Evolutionary conservation across 768 basidiomycete genomes (phyloP).

Genomic region (Phaeotremella skinneri): DNA sequence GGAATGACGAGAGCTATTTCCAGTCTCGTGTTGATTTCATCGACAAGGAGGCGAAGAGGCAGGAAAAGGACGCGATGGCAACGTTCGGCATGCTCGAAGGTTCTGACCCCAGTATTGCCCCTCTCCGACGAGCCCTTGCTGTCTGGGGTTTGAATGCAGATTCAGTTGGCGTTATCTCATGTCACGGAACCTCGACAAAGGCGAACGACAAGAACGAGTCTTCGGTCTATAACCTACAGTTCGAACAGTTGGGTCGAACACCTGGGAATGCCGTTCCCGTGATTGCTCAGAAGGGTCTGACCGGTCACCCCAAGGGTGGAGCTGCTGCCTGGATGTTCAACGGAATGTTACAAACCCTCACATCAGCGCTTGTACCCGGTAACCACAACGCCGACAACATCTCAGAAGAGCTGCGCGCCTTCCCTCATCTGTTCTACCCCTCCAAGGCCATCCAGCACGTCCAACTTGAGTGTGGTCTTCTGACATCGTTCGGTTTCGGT

Average conservation of each 20-base stretch:
- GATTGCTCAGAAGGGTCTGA: constrained; percentile 94
- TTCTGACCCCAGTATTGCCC: constrained; percentile 76
- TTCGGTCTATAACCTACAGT: constrained; percentile 91
- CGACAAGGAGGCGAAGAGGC: constrained; percentile 82
- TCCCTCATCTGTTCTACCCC: constrained; percentile 91
- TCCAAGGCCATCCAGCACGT: constrained; percentile 95
- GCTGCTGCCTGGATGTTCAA: constrained; percentile 98
- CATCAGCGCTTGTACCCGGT: constrained; percentile 83
- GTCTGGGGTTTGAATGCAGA: constrained; percentile 94
- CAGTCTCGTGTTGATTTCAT: constrained; percentile 74
- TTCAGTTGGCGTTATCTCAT: constrained; percentile 64
- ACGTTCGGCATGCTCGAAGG: constrained; percentile 96
- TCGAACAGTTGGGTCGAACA: constrained; percentile 81
- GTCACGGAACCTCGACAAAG: constrained; percentile 57
- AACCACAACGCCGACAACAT: constrained; percentile 95
- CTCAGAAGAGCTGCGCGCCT: constrained; percentile 71
- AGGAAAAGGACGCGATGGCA: constrained; percentile 88
- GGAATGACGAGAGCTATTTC: constrained; percentile 60
- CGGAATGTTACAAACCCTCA: constrained; percentile 81
- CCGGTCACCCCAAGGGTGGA: constrained; percentile 97
- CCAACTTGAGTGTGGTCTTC: constrained; percentile 60
- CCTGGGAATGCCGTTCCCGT: constrained; percentile 95
- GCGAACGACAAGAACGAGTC: constrained; percentile 95
- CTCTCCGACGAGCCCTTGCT: constrained; percentile 90
- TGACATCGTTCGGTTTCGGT: constrained; percentile 72